Evolutionary conservation across 2,329 filamentous ascomycete species (phyloP).

Genomic region (Exophiala sp.): DNA sequence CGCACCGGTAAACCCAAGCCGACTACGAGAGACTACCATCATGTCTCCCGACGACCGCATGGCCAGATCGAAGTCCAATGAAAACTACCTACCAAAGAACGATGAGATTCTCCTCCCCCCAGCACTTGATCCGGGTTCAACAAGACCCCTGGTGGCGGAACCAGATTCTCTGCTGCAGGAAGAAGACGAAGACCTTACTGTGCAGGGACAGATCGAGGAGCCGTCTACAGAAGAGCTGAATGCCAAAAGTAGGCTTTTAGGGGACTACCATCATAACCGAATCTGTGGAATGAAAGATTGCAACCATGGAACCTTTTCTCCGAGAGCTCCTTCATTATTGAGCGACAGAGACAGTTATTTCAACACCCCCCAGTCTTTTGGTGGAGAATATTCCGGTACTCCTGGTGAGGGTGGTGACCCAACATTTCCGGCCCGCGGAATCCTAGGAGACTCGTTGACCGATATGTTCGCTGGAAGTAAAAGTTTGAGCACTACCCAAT

Average conservation of each 20-base stretch:
- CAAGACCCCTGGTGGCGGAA: constrained; percentile 15
- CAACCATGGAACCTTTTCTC: constrained; percentile 74
- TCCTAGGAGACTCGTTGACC: constrained; percentile 42
- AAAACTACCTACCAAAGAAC: constrained; percentile 4
- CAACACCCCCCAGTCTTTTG: constrained; percentile 26
- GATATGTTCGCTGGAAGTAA: constrained; percentile 42
- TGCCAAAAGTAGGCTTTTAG: constrained; percentile 37
- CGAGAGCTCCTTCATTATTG: constrained; percentile 55
- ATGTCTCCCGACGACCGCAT: constrained; percentile 27
- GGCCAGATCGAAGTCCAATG: constrained; percentile 16
- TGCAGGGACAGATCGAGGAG: constrained; percentile 20
- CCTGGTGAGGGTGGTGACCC: constrained; percentile 22
- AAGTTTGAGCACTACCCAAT: constrained; percentile 65
- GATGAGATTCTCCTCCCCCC: constrained; percentile 6
- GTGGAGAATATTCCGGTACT: constrained; percentile 25
- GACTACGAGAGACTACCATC: constrained; percentile 24
- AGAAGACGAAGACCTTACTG: background rate
- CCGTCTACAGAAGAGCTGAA: constrained; percentile 28
- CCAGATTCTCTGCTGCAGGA: constrained; percentile 13
- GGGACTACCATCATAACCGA: constrained; percentile 38
- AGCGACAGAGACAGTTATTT: constrained; percentile 35
- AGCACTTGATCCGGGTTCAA: constrained; percentile 5
- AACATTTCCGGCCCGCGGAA: constrained; percentile 32
- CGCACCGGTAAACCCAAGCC: constrained; percentile 25
- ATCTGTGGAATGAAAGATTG: constrained; percentile 48